Percentiles rank a stretch among this genome's conserved stretches.
Conservation (phyloP, 1,284 basidiomycete genomes). For the Coniferiporia sulphurascens region DNA sequence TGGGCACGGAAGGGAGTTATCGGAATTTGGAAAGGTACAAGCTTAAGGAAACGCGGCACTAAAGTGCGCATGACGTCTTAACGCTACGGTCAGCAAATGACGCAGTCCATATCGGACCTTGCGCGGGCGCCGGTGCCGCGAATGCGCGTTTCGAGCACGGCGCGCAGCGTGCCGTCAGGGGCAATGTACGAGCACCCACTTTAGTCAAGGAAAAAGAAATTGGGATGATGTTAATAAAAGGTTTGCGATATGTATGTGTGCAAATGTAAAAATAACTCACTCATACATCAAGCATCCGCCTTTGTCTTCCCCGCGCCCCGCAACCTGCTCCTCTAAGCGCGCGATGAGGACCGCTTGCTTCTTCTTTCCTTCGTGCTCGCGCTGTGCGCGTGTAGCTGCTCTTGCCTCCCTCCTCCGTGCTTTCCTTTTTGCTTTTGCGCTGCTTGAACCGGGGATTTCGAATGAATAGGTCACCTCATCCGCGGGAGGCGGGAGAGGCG, state of each 20-base stretch:
- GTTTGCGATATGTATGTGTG: background rate
- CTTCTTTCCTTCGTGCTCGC: background rate
- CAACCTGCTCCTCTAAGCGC: slow-evolving; percentile 15
- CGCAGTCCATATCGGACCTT: slow-evolving; percentile 41
- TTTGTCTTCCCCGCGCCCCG: slow-evolving; percentile 33
- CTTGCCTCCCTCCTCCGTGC: background rate
- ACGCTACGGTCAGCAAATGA: slow-evolving; percentile 42
- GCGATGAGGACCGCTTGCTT: background rate
- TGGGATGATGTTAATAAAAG: background rate
- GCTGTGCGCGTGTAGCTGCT: background rate
- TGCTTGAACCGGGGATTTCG: slow-evolving; percentile 25
- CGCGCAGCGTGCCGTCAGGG: slow-evolving; percentile 47
- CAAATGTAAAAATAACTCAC: slow-evolving; percentile 36
- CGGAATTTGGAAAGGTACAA: no score
- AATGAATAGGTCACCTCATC: slow-evolving; percentile 18
- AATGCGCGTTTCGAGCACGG: slow-evolving; percentile 50
- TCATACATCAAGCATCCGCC: slow-evolving; percentile 50
- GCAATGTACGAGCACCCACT: slow-evolving; percentile 56
- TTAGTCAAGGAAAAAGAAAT: background rate
- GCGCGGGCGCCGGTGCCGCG: slow-evolving; percentile 31
- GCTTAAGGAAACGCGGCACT: no score
- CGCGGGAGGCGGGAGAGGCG: slow-evolving; percentile 6
- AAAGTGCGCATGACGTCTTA: no score
- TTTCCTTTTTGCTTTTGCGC: background rate
- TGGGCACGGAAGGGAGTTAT: no score